These are phyloP conservation scores for Populus simonii DNA, from an alignment of 345 rosid genomes.

Conservation along the genomic window DNA sequence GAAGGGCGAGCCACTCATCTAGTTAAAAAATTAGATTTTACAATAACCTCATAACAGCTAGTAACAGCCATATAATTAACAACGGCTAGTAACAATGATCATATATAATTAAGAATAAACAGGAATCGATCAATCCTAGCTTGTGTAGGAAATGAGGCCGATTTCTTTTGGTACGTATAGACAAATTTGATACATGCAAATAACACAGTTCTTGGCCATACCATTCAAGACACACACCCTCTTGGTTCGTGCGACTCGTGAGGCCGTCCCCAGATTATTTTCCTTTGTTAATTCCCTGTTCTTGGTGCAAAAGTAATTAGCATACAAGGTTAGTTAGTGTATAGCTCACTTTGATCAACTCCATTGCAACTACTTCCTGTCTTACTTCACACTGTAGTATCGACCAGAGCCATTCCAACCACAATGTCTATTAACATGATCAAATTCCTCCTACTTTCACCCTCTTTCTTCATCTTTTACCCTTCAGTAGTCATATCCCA, in stretches of 20 bases:
- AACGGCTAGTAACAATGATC: too few relatives aligned
- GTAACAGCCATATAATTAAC: too few relatives aligned
- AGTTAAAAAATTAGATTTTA: too few relatives aligned
- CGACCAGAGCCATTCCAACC: background rate
- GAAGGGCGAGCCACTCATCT: too few relatives aligned
- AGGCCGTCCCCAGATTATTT: conserved; percentile 11
- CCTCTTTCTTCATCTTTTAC: conserved; percentile 15
- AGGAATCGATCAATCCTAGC: background rate
- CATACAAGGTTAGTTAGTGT: background rate
- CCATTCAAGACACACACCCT: conserved; percentile 1
- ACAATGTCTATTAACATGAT: conserved; percentile 11
- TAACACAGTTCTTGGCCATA: background rate
- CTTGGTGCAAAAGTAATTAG: background rate
- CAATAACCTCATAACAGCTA: too few relatives aligned
- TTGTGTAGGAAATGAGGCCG: background rate
- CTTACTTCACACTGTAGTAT: background rate
- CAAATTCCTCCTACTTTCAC: conserved; percentile 20
- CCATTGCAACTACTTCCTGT: background rate
- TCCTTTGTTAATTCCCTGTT: background rate
- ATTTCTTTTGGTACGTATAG: background rate
- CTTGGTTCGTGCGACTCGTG: background rate
- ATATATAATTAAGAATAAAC: too few relatives aligned
- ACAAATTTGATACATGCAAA: background rate
- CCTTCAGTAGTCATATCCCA: background rate
- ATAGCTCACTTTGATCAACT: background rate